Base-by-base conservation (phyloP, 768 basidiomycete species). In the Amanita phalloides region DNA sequence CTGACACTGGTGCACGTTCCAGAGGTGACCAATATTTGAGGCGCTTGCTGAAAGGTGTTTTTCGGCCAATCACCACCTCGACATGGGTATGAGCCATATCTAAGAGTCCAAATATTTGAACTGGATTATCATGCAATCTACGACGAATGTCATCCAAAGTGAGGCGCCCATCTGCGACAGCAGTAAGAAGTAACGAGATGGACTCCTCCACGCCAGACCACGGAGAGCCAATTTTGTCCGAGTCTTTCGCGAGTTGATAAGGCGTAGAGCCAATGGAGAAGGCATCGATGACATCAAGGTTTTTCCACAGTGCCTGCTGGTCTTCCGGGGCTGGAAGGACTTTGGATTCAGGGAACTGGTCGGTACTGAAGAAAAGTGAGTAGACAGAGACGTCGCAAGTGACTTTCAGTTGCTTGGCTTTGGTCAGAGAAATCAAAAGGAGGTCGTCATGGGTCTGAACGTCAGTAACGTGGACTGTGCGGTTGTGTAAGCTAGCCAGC, bases 311-410 rank as follows among this genome's bases (percentile, higher is more conserved):
- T 3, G 82, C 78, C 46, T 76, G 74, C 64, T 96, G 93, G 57
- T 94, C 90, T 48, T 81, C 79, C 2, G 66, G 61, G 0, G 86
- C 74, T 3, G 93, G 94, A 36, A 96, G 75, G 57, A 74, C 71
- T 2, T 71, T 69, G 17, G 81, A 73, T 1, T 68, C 70, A 1
- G 85, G 83, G 71, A 81, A 94, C 54, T 89, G 75, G 49, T 85
- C 86, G 42, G 70, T 74, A 2, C 78, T 79, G 71, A 90, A 94
- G 79, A 96, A 97, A 49, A 99, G 71, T 14, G 90, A 78, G 66
- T 87, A 97, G 46, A 97, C 77, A 11, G 93, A 84, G 30, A 96
- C 90, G 59, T 99, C 96, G 66, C 95, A 98, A 3, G 95, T 97
- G 46, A 97, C 95, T 60, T 90, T 87, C 59, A 98, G 78, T 10